Base-by-base conservation (phyloP, 805 yeast genomes). In the Metschnikowia similis region DNA sequence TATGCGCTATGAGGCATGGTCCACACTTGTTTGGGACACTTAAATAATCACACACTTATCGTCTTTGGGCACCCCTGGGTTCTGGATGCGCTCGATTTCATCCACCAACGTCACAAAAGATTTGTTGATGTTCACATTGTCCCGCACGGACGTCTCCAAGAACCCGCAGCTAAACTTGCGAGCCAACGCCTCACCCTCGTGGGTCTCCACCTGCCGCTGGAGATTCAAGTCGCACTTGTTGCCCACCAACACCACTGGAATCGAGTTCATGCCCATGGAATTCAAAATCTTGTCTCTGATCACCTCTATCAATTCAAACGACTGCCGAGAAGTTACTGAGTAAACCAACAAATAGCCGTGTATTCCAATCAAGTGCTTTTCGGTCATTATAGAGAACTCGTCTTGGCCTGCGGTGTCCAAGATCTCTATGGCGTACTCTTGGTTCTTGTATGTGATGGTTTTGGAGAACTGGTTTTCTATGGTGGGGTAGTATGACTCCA, bases 321-420 rank as follows among this genome's bases (percentile, higher is more conserved):
- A 83, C 53, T 83, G 80, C 58, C 86, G 72, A 41, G 90, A 85
- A 30, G 88, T 83, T 48, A 90, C 90, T 45, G 92, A 85, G 69
- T 88, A 90, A 41, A 89, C 87, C 39, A 91, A 69, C 40, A 90
- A 71, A 62, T 87, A 87, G 1, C 96, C 97, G 61, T 88, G 94
- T 32, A 87, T 82, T 14, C 91, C 94, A 42, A 86, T 84, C 44
- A 88, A 70, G 48, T 87, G 84, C 58, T 87, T 86, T 66, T 87
- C 89, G 59, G 83, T 87, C 67, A 90, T 79, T 55, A 87, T 81
- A 44, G 89, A 80, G 64, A 84, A 87, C 71, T 89, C 96, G 66
- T 89, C 96, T 71, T 89, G 95, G 7, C 97, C 97, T 0, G 96
- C 96, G 0, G 97, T 90, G 63, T 90, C 97, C 52, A 89, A 72